These are phyloP conservation scores for Helotiales sp. DNA, from an alignment of 2,329 filamentous ascomycete species.

Conservation along the genomic window DNA sequence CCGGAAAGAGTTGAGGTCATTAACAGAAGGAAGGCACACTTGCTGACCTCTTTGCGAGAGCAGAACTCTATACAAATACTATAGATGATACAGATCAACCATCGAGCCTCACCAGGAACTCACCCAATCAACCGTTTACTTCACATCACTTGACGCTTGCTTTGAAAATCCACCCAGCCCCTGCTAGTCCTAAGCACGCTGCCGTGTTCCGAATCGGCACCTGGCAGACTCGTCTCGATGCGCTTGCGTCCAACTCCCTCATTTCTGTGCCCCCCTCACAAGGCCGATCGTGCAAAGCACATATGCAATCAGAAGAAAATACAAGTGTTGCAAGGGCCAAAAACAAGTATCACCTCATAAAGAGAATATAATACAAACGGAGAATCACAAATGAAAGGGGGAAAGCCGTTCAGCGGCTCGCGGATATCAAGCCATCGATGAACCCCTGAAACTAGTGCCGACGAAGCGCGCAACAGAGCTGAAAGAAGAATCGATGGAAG, in stretches of 20 bases:
- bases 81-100: background rate
- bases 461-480: background rate
- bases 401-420: background rate
- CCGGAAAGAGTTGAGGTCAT: background rate
- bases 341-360: background rate
- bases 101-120: background rate
- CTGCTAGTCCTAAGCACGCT: conserved; percentile 8
- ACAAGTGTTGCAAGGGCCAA: background rate
- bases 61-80: background rate
- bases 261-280: background rate
- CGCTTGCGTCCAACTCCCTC: background rate
- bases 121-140: background rate
- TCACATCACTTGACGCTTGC: background rate
- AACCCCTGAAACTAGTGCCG: background rate
- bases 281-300: background rate
- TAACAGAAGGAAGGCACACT: background rate
- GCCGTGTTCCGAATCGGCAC: conserved; percentile 12
- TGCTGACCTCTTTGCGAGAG: too few relatives aligned
- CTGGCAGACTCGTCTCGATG: background rate
- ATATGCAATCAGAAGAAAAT: background rate
- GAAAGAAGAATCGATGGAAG: background rate
- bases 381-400: background rate
- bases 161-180: background rate
- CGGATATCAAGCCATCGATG: background rate
- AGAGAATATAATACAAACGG: background rate